phyloP scores from a whole-genome alignment of 352 stramenopile species.

The Pythium insidiosum region DNA sequence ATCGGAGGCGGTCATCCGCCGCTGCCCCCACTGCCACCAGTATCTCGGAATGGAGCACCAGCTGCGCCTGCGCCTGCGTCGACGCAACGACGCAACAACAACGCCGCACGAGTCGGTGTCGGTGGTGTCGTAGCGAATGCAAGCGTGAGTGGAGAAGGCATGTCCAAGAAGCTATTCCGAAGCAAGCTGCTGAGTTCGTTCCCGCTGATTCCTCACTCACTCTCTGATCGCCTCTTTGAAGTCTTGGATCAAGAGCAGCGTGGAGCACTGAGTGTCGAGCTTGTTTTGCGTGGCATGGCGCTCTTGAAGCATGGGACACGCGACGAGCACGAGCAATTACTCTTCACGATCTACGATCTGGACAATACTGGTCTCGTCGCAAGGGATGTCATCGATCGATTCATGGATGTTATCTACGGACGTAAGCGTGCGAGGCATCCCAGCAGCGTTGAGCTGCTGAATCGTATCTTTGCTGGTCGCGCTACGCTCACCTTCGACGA shows the following conservation, averaged over 20 bases:
- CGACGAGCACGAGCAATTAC: slow-evolving; percentile 65
- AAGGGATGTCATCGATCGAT: slow-evolving; percentile 61
- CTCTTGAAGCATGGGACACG: slow-evolving; percentile 68
- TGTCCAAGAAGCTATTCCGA: slow-evolving; percentile 77
- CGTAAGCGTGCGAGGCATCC: slow-evolving; percentile 29
- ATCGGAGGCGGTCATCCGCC: slow-evolving; percentile 9
- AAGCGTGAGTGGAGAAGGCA: slow-evolving; percentile 12
- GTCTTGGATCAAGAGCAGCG: slow-evolving; percentile 66
- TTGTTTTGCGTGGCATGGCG: slow-evolving; percentile 60
- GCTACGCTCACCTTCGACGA: slow-evolving; percentile 42
- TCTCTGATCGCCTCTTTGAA: slow-evolving; percentile 80
- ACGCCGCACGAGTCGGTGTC: neutral
- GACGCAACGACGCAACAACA: slow-evolving; percentile 9
- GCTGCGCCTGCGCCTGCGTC: slow-evolving; percentile 3
- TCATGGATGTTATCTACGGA: slow-evolving; percentile 85
- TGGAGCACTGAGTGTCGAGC: slow-evolving; percentile 53
- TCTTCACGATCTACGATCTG: slow-evolving; percentile 85
- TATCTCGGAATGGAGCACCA: slow-evolving; percentile 11
- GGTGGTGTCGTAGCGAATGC: neutral
- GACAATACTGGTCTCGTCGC: slow-evolving; percentile 49
- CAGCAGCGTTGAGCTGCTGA: slow-evolving; percentile 42
- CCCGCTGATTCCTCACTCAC: slow-evolving; percentile 68
- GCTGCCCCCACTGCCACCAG: slow-evolving; percentile 11
- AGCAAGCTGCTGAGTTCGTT: slow-evolving; percentile 72
- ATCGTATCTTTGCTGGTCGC: slow-evolving; percentile 42